phyloP scores from a whole-genome alignment of 768 basidiomycete species.

The Agaricus sinodeliciosus region DNA sequence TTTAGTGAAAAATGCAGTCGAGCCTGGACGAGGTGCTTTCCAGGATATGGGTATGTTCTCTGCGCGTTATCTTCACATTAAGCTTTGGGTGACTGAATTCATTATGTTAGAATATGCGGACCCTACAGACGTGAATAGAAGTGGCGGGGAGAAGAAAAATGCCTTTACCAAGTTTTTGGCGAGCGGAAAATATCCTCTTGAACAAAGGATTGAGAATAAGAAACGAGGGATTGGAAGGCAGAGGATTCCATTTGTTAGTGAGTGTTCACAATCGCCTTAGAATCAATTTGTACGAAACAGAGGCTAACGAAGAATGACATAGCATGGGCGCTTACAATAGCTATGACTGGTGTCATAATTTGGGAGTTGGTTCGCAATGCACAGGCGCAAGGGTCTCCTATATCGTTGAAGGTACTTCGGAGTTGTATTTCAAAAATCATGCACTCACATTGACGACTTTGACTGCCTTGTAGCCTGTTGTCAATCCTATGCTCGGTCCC shows the following conservation, averaged over 20 bases:
- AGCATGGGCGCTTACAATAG: constrained; percentile 60
- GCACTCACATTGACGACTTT: background rate
- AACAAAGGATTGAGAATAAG: constrained; percentile 86
- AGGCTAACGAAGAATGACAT: constrained; percentile 13
- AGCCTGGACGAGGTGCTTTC: constrained; percentile 33
- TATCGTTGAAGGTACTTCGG: constrained; percentile 70
- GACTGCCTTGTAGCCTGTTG: constrained; percentile 46
- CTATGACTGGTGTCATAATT: constrained; percentile 74
- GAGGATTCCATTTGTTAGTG: constrained; percentile 71
- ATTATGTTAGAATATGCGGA: constrained; percentile 57
- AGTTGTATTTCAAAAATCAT: no score
- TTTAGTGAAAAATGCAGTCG: constrained; percentile 42
- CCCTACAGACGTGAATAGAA: constrained; percentile 24
- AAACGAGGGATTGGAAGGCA: constrained; percentile 81
- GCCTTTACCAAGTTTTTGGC: constrained; percentile 38
- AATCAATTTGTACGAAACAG: background rate
- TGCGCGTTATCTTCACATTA: no score
- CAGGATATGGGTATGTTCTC: constrained; percentile 45
- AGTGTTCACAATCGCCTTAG: constrained; percentile 5
- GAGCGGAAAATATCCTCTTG: constrained; percentile 50
- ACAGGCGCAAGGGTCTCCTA: constrained; percentile 69
- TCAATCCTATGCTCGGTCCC: constrained; percentile 92
- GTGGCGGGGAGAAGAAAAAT: constrained; percentile 28
- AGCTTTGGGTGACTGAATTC: constrained; percentile 6
- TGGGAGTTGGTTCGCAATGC: constrained; percentile 78